Conservation (phyloP, 257 asterid species). For the Anisodus acutangulus region DNA sequence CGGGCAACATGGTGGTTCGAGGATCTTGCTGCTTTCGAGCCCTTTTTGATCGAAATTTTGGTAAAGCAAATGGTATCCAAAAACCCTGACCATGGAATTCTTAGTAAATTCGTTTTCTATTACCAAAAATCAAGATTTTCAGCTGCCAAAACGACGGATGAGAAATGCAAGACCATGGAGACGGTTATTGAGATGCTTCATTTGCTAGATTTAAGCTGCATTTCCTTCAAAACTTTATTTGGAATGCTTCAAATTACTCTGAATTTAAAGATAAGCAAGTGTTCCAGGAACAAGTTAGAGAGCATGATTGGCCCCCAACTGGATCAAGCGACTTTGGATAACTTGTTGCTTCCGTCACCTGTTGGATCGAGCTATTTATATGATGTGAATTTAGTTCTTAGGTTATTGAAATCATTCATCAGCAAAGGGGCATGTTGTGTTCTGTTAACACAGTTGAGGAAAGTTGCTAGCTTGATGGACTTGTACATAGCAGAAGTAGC, state of each 20-base stretch:
- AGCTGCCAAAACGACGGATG: slow-evolving; percentile 37
- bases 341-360: slow-evolving; percentile 72
- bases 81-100: slow-evolving; percentile 55
- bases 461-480: slow-evolving; percentile 64
- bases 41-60: slow-evolving; percentile 43
- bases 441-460: slow-evolving; percentile 65
- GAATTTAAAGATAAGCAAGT: slow-evolving; percentile 47
- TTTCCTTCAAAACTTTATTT: slow-evolving; percentile 67
- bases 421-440: slow-evolving; percentile 65
- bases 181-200: slow-evolving; percentile 61
- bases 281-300: slow-evolving; percentile 56
- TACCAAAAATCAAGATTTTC: slow-evolving; percentile 68
- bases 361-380: slow-evolving; percentile 54
- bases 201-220: slow-evolving; percentile 53
- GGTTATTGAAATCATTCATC: slow-evolving; percentile 61
- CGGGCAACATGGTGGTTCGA: slow-evolving; percentile 88
- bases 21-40: slow-evolving; percentile 53
- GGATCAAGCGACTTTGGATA: slow-evolving; percentile 68
- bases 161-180: slow-evolving; percentile 53
- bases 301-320: slow-evolving; percentile 71
- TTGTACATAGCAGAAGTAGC: slow-evolving; percentile 79
- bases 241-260: slow-evolving; percentile 56
- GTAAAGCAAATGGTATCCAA: slow-evolving; percentile 53
- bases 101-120: slow-evolving; percentile 66
- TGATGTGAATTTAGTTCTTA: slow-evolving; percentile 72